Evolutionary conservation across 1,284 basidiomycete genomes (phyloP).

Genomic region (Inonotus hispidus): DNA sequence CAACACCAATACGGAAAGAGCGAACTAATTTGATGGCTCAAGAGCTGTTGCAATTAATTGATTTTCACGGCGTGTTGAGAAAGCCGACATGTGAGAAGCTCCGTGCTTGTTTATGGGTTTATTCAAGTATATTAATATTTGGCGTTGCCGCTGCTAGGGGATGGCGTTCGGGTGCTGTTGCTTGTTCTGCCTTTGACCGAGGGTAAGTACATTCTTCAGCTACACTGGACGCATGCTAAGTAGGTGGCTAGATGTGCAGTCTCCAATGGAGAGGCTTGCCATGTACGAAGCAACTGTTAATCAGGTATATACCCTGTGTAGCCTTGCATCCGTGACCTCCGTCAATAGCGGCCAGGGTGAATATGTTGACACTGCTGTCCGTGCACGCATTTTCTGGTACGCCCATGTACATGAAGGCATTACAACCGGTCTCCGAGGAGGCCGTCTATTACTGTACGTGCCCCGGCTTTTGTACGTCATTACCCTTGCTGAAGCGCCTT

Average conservation of each 20-base stretch:
- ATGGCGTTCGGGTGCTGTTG: conserved; percentile 74
- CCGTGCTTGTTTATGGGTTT: not conserved
- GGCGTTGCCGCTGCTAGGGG: conserved; percentile 31
- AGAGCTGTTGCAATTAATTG: conserved; percentile 73
- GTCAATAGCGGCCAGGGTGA: conserved; percentile 47
- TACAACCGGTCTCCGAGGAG: conserved; percentile 71
- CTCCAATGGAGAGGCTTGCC: conserved; percentile 46
- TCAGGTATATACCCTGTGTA: conserved; percentile 70
- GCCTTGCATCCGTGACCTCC: conserved; percentile 38
- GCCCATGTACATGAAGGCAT: conserved; percentile 79
- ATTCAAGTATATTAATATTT: not conserved
- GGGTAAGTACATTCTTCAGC: conserved; percentile 41
- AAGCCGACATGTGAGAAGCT: conserved; percentile 54
- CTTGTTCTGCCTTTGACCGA: conserved; percentile 77
- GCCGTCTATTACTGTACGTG: conserved; percentile 67
- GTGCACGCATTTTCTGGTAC: conserved; percentile 82
- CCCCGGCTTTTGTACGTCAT: conserved; percentile 5
- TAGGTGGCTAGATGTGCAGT: conserved; percentile 36
- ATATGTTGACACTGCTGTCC: conserved; percentile 56
- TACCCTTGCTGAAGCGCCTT: conserved; percentile 17
- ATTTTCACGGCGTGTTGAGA: conserved; percentile 72
- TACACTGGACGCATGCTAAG: conserved; percentile 7
- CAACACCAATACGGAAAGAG: conserved; percentile 35
- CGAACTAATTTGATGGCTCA: conserved; percentile 54
- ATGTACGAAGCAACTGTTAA: conserved; percentile 60